Percentiles rank a stretch among this genome's conserved stretches.
Conservation (phyloP, 2,329 filamentous ascomycete species). For the Nigrograna mackinnonii region DNA sequence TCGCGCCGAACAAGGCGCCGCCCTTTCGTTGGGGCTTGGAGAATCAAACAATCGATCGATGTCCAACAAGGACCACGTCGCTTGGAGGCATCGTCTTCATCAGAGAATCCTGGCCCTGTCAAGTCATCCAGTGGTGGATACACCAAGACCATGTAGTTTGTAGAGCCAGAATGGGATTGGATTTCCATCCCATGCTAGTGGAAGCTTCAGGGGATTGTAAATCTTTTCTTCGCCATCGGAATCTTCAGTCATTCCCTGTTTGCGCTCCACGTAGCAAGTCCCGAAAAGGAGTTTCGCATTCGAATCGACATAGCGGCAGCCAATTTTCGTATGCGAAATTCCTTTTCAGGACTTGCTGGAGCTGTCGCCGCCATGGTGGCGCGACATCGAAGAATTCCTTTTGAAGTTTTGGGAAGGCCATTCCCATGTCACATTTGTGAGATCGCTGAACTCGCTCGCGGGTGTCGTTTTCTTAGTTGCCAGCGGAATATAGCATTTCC, state of each 20-base stretch:
- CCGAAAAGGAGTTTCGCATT: slow-evolving; percentile 88
- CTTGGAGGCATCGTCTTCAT: too few species aligned
- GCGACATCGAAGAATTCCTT: too few species aligned
- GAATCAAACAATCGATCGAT: too few species aligned
- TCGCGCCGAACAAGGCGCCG: too few species aligned
- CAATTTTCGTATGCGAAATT: slow-evolving; percentile 80
- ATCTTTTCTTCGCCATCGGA: slow-evolving; percentile 72
- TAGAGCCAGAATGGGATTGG: slow-evolving; percentile 99
- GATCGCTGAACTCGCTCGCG: slow-evolving; percentile 66
- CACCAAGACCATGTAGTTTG: slow-evolving; percentile 90
- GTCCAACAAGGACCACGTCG: too few species aligned
- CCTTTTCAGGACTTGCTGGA: slow-evolving; percentile 88
- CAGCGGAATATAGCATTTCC: slow-evolving; percentile 77
- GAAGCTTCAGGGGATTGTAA: slow-evolving; percentile 95
- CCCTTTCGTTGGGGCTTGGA: too few species aligned
- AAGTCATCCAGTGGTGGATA: too few species aligned
- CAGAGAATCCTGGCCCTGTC: too few species aligned
- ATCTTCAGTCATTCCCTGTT: slow-evolving; percentile 90
- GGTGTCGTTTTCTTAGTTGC: slow-evolving; percentile 50
- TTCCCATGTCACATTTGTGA: too few species aligned
- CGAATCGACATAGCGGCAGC: slow-evolving; percentile 81
- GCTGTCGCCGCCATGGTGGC: too few species aligned
- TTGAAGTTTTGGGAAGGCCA: too few species aligned
- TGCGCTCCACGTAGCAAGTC: slow-evolving; percentile 91
- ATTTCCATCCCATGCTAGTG: slow-evolving; percentile 97